Evolutionary conservation across 2,329 filamentous ascomycete species (phyloP), one percentile per base, ranked within the genome.

Genomic region (Fusarium marasasianum): DNA sequence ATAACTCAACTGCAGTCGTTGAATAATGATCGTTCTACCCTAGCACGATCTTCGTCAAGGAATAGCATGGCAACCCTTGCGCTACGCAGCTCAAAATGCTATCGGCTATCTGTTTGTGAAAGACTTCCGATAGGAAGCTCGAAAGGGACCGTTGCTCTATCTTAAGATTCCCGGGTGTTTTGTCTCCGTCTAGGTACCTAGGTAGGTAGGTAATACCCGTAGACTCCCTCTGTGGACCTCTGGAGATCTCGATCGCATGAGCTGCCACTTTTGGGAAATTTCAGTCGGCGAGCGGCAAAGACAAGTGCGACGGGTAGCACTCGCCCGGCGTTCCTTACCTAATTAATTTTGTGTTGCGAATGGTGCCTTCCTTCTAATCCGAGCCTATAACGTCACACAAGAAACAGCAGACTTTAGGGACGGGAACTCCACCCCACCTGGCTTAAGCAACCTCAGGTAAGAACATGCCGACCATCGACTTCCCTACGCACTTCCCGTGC

Each of bases 301-400:
- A 48, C 61, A 73, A 47, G 56, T 71, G 61, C 71, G 61, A 61
- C 33, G 50, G 41, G 43, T 66, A 53, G 60, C 50, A 57, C 59
- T 29, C 60, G 54, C 63, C 58, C 63, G 63, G 58, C 69, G 63
- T 47, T 54, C 37, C 63, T 55, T 71, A 54, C 66, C 71, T 66
- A 63, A 40, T 53, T 20, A 37, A 53, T 58, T 63, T 43, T 60
- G 51, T 58, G 47, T 47, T 65, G 54, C 57, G 51, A 57, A 24
- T 64, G 60, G 61, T 50, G 55, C 61, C 75, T 77, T 70, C 62
- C 63, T 47, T 35, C 14, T 35, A 62, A 62, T 51, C 41, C 35
- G 61, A 61, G 61, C 60, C 40, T 67, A 65, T 78, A 75, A 78
- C 68, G 73, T 77, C 74, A 78, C 76, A 67, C 70, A 58, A 73